A percentile compares a stretch with the other conserved stretches of the same genome.
These are phyloP conservation scores for Chaetoceros muelleri DNA, from an alignment of 108 stramenopile genomes.

Conservation along the genomic window DNA sequence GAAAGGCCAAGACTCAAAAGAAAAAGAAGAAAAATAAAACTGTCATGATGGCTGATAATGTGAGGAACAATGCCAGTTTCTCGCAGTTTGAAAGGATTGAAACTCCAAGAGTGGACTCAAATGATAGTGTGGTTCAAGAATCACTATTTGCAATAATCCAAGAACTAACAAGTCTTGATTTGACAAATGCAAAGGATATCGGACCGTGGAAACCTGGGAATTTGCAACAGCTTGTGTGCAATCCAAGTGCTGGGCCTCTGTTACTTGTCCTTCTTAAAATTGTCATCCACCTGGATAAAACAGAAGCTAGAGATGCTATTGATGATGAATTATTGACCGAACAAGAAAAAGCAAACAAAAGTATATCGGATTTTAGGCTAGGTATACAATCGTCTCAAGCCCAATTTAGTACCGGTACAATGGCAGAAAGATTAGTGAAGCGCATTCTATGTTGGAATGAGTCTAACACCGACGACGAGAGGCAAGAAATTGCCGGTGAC, in stretches of 20 bases:
- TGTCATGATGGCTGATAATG: constrained; percentile 6
- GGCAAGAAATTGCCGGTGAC: constrained; percentile 38
- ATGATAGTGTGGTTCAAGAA: not conserved
- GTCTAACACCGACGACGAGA: constrained; percentile 13
- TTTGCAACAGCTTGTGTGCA: constrained; percentile 57
- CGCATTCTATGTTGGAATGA: constrained; percentile 64
- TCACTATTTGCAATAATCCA: not conserved
- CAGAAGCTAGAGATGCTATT: not conserved
- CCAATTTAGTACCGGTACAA: constrained; percentile 35
- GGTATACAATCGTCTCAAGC: constrained; percentile 46
- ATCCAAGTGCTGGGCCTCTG: constrained; percentile 73
- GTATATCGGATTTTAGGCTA: constrained; percentile 30
- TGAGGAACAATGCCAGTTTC: constrained; percentile 7
- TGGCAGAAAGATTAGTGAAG: constrained; percentile 43
- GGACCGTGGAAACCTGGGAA: constrained; percentile 30
- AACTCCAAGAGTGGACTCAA: not conserved
- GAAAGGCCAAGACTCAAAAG: constrained; percentile 51
- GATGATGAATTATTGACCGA: not conserved
- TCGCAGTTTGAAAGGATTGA: not conserved
- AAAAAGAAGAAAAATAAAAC: constrained; percentile 45
- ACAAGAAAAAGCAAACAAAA: not conserved
- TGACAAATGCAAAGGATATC: constrained; percentile 4
- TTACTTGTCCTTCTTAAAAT: constrained; percentile 53
- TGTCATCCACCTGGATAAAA: constrained; percentile 39
- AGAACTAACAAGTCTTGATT: not conserved